Percentiles rank a stretch among this genome's conserved stretches.
Conservation (phyloP, 208 protist genomes). For the Leishmania tropica region DNA sequence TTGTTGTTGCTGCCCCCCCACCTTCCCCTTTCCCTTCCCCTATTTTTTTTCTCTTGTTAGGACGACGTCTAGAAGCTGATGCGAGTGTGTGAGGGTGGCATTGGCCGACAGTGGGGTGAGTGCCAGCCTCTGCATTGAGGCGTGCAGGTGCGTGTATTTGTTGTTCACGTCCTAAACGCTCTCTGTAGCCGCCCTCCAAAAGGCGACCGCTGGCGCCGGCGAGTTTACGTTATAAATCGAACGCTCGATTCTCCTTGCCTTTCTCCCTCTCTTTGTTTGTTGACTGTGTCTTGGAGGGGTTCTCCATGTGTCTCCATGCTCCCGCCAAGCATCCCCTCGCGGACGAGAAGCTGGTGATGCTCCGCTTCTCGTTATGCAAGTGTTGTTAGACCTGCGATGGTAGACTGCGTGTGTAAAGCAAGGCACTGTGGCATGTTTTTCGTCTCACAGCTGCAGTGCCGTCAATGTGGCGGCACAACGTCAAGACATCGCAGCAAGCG, state of each 20-base stretch:
- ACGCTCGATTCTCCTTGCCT: not conserved
- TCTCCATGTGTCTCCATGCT: not conserved
- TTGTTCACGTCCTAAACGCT: not conserved
- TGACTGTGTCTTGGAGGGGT: not conserved
- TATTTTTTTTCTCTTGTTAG: not conserved
- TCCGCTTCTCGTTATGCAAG: not conserved
- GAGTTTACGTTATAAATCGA: not conserved
- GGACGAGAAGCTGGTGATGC: not conserved
- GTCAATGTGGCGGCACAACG: not conserved
- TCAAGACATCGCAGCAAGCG: not conserved
- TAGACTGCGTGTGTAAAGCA: not conserved
- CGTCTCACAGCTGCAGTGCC: not conserved
- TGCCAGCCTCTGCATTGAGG: not conserved
- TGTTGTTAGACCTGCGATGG: not conserved
- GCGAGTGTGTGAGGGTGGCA: not conserved
- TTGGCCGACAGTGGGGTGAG: not conserved
- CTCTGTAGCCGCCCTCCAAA: too few species aligned
- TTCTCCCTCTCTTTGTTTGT: not conserved
- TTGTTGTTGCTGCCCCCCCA: too few species aligned
- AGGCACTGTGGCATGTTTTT: not conserved
- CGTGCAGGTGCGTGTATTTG: not conserved
- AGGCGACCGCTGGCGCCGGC: not conserved
- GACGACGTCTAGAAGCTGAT: not conserved
- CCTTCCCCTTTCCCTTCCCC: too few species aligned
- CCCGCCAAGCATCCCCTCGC: not conserved